Evolutionary conservation across 495 filamentous ascomycete species (phyloP), one percentile per base, ranked within the genome.

Genomic region (Penicillium psychrofluorescens): DNA sequence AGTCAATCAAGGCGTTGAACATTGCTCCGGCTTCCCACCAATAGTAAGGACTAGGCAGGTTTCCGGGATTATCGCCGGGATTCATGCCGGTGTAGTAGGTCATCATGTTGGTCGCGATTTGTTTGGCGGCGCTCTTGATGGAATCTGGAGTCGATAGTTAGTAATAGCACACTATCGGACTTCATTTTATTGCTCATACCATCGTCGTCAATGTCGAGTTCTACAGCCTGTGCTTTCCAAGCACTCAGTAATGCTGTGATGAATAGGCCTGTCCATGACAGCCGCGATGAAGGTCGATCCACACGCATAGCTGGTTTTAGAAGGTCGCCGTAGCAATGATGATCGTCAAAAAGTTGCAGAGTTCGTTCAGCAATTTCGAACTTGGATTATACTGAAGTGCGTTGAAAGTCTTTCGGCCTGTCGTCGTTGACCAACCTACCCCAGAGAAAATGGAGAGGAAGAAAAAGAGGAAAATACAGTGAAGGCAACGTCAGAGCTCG

Each of bases 21-120:
- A 86, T 84, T 11, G 81, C 80, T 15, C 86, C 87, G 1, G 78
- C 79, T 59, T 89, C 82, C 85, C 85, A 89, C 85, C 85, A 90
- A 63, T 83, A 91, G 60, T 90, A 91, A 0, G 85, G 84, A 49
- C 76, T 69, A 2, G 85, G 85, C 2, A 89, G 59, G 58, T 86
- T 87, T 8, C 85, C 85, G 6, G 85, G 83, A 2, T 71, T 68
- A 41, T 86, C 81, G 31, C 85, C 85, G 0, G 84, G 81, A 29
- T 76, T 66, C 59, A 84, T 81, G 11, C 85, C 85, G 1, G 79
- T 85, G 47, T 89, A 89, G 51, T 79, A 85, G 1, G 62, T 65
- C 59, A 78, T 65, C 66, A 78, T 72, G 44, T 65, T 66, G 33
- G 62, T 55, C 7, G 72, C 71, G 38, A 69, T 58, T 1, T 55